Evolutionary conservation across 441 rosid species (phyloP), one percentile per base, ranked within the genome.

Genomic region (Populus hybrid): DNA sequence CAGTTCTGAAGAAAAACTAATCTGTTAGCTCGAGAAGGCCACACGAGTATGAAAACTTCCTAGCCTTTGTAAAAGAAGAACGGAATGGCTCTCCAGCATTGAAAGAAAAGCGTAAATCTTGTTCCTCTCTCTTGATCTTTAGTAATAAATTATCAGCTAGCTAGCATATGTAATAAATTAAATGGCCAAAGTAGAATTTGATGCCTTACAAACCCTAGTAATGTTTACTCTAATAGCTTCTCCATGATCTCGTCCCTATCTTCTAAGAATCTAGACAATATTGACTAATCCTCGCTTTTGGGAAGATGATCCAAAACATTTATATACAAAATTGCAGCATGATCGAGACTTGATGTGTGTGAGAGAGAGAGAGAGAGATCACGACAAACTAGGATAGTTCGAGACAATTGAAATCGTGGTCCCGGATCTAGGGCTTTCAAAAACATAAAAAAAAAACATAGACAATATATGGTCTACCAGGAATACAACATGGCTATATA

Each of bases 371-470:
- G 46, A 3, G 4, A 3, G 1, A 12, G 5, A 40, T 64, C 67
- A 21, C 67, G 67, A 64, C 67, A 23, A 64, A 23, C 12, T n/a
- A 64, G 67, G 67, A 26, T 7, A 10, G n/a, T 23, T 46, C 57
- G 20, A 46, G 57, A 46, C 57, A 26, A 8, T 64, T 64, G 10
- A 16, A 64, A 64, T 21, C 67, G 67, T 64, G 67, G 67, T 64
- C 67, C 67, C 67, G 67, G 67, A 64, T 64, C 67, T 64, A 64
- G 67, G 67, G 28, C 67, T 64, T 64, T 23, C 20, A 46, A 46
- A 46, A 46, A 46, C n/a, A n/a, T 23, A 20, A 3, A n/a, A 64
- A 64, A 64, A n/a, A 64, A 64, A 30, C 26, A 23, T n/a, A n/a
- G 28, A 64, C 67, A 8, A 64, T 64, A 64, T 8, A 12, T n/a